Evolutionary conservation across 257 asterid genomes (phyloP).

Genomic region (Echites panduratus): DNA sequence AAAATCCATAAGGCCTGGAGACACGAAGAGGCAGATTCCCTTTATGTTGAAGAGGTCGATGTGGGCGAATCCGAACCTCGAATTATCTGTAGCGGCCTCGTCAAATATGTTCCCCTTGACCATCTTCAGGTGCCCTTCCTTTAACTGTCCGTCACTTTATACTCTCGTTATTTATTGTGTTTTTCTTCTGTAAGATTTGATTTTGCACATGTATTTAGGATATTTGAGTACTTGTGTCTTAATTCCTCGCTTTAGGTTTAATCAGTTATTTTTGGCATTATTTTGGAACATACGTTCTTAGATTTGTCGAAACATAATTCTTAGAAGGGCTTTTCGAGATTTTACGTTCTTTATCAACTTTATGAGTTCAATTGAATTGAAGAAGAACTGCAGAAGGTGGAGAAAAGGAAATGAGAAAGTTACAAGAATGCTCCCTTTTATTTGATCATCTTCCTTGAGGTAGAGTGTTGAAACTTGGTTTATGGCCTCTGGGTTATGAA

Average conservation of each 20-base stretch:
- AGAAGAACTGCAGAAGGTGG: not conserved
- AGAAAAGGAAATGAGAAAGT: not conserved
- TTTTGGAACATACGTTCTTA: not conserved
- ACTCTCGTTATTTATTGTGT: not conserved
- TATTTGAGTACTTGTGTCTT: not conserved
- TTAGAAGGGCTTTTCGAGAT: not conserved
- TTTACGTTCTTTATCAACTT: not conserved
- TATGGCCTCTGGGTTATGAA: not conserved
- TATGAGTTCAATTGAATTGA: not conserved
- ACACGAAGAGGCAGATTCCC: slow-evolving; percentile 94
- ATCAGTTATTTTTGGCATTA: not conserved
- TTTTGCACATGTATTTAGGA: not conserved
- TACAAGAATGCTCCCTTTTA: too few relatives aligned
- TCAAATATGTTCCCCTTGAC: slow-evolving; percentile 57
- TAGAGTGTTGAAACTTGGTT: not conserved
- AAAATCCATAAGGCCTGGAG: slow-evolving; percentile 67
- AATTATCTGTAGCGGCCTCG: slow-evolving; percentile 91
- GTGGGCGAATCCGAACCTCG: slow-evolving; percentile 86
- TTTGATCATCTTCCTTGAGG: not conserved
- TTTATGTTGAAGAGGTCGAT: slow-evolving; percentile 93
- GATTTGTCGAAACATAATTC: not conserved
- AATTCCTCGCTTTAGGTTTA: not conserved
- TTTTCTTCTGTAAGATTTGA: not conserved
- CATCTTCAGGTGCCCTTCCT: slow-evolving; percentile 54
- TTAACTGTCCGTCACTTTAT: not conserved